These are phyloP conservation scores for Babesia bigemina DNA, from an alignment of 169 alveolate species.

Conservation along the genomic window DNA sequence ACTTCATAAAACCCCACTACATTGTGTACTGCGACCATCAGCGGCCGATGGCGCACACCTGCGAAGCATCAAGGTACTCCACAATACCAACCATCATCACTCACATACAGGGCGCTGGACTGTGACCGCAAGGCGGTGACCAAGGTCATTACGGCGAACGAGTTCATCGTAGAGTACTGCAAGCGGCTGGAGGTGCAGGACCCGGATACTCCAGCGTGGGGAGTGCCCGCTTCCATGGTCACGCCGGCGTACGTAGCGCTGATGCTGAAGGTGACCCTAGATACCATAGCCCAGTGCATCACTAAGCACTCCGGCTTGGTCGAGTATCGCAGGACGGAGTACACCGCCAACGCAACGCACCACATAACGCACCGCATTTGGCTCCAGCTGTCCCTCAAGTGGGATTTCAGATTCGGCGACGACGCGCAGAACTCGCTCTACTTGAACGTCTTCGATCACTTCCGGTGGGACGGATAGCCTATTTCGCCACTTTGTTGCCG, in stretches of 20 bases:
- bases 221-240: conserved; percentile 36
- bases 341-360: conserved; percentile 74
- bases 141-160: conserved; percentile 61
- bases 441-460: conserved; percentile 77
- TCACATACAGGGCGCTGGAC: conserved; percentile 43
- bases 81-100: not conserved
- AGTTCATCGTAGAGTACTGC: conserved; percentile 72
- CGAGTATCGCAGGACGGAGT: conserved; percentile 73
- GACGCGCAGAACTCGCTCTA: conserved; percentile 66
- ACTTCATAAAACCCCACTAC: conserved; percentile 68
- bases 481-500: conserved; percentile 1
- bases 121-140: conserved; percentile 63
- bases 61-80: conserved; percentile 52
- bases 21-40: conserved; percentile 72
- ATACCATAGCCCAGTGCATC: conserved; percentile 40
- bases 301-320: conserved; percentile 51
- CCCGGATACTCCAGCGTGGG: conserved; percentile 66
- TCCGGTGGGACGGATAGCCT: conserved; percentile 71
- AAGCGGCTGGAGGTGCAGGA: conserved; percentile 70
- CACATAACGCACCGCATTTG: conserved; percentile 78
- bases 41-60: conserved; percentile 78
- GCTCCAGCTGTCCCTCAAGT: conserved; percentile 74
- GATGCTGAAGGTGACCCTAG: conserved; percentile 49
- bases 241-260: conserved; percentile 37
- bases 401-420: conserved; percentile 69